These are phyloP conservation scores for Hyaloscypha hepaticicola DNA, from an alignment of 495 filamentous ascomycete genomes.

Conservation along the genomic window DNA sequence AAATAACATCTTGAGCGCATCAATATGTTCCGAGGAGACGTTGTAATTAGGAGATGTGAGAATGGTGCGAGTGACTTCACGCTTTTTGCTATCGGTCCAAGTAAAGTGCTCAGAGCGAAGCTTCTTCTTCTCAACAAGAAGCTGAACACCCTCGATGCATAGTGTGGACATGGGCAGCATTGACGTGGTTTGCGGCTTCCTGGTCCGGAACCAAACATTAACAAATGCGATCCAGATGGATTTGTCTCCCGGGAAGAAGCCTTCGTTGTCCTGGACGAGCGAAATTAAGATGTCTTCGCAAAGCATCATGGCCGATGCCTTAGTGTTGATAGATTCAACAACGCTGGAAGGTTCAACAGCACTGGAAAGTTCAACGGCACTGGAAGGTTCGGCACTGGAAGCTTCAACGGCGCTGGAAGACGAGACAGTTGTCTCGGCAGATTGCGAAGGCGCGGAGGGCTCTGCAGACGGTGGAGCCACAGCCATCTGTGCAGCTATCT, in stretches of 20 bases:
- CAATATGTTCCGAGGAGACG: constrained; percentile 4
- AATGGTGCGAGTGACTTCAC: constrained; percentile 13
- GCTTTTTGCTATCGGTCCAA: constrained; percentile 42
- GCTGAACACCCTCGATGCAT: constrained; percentile 55
- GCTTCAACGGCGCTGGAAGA: too few relatives aligned
- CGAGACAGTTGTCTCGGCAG: too few relatives aligned
- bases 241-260: constrained; percentile 71
- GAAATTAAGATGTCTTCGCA: constrained; percentile 65
- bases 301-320: too few relatives aligned
- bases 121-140: constrained; percentile 56
- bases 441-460: too few relatives aligned
- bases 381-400: too few relatives aligned
- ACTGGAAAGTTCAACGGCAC: too few relatives aligned
- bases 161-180: constrained; percentile 36
- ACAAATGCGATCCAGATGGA: constrained; percentile 72
- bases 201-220: constrained; percentile 59
- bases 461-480: too few relatives aligned
- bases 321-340: too few relatives aligned
- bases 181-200: constrained; percentile 51
- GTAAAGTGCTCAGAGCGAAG: constrained; percentile 62
- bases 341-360: too few relatives aligned
- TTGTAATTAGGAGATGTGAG: constrained; percentile 9
- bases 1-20: constrained; percentile 21
- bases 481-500: too few relatives aligned
- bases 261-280: constrained; percentile 64